These are phyloP conservation scores for Podospora sp. DNA, from an alignment of 495 filamentous ascomycete species.

Conservation along the genomic window DNA sequence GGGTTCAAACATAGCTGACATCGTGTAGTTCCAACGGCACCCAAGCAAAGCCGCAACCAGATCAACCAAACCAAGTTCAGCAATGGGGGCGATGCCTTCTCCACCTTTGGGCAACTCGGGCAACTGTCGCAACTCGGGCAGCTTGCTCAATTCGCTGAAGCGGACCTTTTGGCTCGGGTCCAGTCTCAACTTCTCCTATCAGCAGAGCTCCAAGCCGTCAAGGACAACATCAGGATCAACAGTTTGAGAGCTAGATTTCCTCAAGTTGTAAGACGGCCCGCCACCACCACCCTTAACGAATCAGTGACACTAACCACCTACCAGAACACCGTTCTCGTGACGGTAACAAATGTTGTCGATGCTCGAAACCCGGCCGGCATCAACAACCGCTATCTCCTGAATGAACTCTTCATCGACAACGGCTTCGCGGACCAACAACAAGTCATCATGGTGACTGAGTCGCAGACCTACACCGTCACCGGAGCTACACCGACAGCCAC, in stretches of 20 bases:
- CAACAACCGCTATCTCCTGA: slow-evolving; percentile 41
- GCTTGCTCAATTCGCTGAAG: slow-evolving; percentile 37
- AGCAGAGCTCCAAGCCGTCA: slow-evolving; percentile 38
- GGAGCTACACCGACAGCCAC: slow-evolving; percentile 20
- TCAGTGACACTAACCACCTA: not conserved
- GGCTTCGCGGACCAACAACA: slow-evolving; percentile 37
- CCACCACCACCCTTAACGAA: not conserved
- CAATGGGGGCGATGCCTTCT: slow-evolving; percentile 22
- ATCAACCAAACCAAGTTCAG: not conserved
- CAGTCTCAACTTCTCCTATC: slow-evolving; percentile 38
- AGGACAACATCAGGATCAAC: slow-evolving; percentile 45
- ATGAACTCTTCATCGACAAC: slow-evolving; percentile 38
- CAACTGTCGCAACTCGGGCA: slow-evolving; percentile 32
- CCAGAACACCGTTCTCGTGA: slow-evolving; percentile 43
- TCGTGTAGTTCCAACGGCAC: not conserved
- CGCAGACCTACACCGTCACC: slow-evolving; percentile 38
- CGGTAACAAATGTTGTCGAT: slow-evolving; percentile 39
- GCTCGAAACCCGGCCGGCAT: slow-evolving; percentile 28
- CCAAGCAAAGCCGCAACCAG: not conserved
- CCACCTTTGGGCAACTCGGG: slow-evolving; percentile 33
- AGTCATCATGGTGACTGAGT: slow-evolving; percentile 40
- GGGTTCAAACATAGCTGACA: slow-evolving; percentile 21
- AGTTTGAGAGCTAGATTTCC: slow-evolving; percentile 37
- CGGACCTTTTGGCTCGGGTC: slow-evolving; percentile 37
- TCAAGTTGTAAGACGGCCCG: slow-evolving; percentile 35